Conservation (phyloP, 345 rosid genomes). For the Eucalyptus sp. region DNA sequence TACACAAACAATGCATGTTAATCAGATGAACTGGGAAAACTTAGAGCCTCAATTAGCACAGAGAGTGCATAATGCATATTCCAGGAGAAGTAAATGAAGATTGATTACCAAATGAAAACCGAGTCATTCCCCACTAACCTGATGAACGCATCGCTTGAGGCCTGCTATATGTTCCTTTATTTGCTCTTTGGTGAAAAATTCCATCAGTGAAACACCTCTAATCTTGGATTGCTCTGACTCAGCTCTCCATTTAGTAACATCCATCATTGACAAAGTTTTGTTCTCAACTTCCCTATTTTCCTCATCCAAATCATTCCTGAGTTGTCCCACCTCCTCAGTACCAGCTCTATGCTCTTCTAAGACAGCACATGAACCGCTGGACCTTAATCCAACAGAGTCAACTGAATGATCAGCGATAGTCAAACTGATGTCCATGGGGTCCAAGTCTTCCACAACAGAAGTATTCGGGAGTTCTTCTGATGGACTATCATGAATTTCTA, state of each 20-base stretch:
- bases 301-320: background rate
- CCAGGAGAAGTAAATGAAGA: background rate
- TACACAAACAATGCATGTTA: background rate
- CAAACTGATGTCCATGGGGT: background rate
- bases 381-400: background rate
- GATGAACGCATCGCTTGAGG: constrained; percentile 82
- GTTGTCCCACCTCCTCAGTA: background rate
- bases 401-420: background rate
- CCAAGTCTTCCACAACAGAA: background rate
- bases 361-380: background rate
- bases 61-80: background rate
- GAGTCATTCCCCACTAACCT: constrained; percentile 24
- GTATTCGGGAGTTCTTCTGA: background rate
- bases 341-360: background rate
- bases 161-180: constrained; percentile 75
- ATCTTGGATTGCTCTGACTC: constrained; percentile 70
- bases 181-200: constrained; percentile 78
- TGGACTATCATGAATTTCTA: background rate
- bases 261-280: background rate
- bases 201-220: constrained; percentile 77
- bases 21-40: background rate
- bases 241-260: background rate
- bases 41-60: background rate
- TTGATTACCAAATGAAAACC: background rate
- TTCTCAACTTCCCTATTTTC: background rate